phyloP scores from a whole-genome alignment of 2,329 filamentous ascomycete genomes.

The Diplodia intermedia region DNA sequence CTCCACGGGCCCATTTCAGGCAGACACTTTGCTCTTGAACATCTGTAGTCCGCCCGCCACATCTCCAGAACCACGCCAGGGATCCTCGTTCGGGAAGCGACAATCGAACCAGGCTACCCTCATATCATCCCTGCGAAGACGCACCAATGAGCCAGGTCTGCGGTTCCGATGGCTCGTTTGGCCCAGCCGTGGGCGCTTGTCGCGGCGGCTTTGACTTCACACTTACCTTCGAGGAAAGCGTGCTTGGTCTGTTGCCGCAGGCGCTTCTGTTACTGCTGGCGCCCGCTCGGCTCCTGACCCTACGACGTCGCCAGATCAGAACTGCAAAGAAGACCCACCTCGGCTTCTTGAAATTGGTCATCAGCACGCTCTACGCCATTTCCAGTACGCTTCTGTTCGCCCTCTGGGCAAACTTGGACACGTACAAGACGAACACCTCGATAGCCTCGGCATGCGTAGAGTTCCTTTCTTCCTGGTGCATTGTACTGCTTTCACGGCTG shows the following conservation, averaged over 20 bases:
- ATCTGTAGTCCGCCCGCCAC: background rate
- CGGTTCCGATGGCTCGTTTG: constrained; percentile 38
- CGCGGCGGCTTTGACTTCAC: constrained; percentile 43
- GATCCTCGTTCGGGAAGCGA: background rate
- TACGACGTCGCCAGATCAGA: constrained; percentile 36
- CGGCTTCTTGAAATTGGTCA: constrained; percentile 24
- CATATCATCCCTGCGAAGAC: background rate
- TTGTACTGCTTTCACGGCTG: constrained; percentile 37
- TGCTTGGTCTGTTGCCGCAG: constrained; percentile 40
- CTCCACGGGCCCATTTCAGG: background rate
- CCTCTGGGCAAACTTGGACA: constrained; percentile 36
- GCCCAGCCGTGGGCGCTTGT: constrained; percentile 37
- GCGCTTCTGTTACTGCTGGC: constrained; percentile 39
- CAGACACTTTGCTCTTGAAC: constrained; percentile 6
- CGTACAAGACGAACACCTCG: constrained; percentile 37
- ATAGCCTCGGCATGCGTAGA: constrained; percentile 36
- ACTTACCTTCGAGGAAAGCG: constrained; percentile 41
- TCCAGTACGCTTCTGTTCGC: constrained; percentile 38
- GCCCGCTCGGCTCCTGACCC: constrained; percentile 40
- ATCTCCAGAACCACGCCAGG: background rate
- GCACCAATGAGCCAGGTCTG: constrained; percentile 33
- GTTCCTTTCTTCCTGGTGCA: constrained; percentile 6
- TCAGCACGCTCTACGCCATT: constrained; percentile 36
- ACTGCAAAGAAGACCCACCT: constrained; percentile 32
- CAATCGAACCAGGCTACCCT: background rate